Conservation (phyloP, 2,329 filamentous ascomycete genomes). For the Triangularia setosa region DNA sequence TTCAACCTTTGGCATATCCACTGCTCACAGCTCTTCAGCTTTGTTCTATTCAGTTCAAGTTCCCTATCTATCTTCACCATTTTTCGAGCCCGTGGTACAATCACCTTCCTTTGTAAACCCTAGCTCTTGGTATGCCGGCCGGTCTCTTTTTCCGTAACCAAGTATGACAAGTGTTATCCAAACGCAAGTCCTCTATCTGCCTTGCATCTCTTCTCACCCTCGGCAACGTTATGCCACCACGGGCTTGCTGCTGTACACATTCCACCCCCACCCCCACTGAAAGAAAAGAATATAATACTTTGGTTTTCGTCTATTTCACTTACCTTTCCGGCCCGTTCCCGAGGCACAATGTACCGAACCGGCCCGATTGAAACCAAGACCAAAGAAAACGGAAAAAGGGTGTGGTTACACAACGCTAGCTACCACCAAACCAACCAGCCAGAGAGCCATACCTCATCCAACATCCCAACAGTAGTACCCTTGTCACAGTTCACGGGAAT, state of each 20-base stretch:
- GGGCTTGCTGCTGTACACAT: background rate
- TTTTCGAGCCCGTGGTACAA: too few relatives aligned
- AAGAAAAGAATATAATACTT: background rate
- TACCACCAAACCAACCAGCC: background rate
- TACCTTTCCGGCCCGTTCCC: background rate
- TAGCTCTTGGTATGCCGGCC: background rate
- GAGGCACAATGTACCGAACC: background rate
- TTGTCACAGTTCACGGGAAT: background rate
- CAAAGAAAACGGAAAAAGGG: background rate
- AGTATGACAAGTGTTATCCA: background rate
- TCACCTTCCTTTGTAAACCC: background rate
- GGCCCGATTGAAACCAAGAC: background rate
- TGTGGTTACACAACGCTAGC: constrained; percentile 21
- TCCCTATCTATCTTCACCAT: background rate
- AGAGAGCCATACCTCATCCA: too few relatives aligned
- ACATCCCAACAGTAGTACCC: background rate
- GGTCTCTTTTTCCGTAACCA: background rate
- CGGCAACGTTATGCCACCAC: background rate
- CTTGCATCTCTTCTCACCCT: background rate
- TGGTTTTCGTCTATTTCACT: background rate
- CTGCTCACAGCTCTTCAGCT: too few relatives aligned
- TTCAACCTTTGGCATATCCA: background rate
- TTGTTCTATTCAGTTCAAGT: too few relatives aligned
- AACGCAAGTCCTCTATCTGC: background rate
- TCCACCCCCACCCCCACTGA: background rate